phyloP scores from a whole-genome alignment of 1,139 yeast species.

The Hyphopichia fennica region DNA sequence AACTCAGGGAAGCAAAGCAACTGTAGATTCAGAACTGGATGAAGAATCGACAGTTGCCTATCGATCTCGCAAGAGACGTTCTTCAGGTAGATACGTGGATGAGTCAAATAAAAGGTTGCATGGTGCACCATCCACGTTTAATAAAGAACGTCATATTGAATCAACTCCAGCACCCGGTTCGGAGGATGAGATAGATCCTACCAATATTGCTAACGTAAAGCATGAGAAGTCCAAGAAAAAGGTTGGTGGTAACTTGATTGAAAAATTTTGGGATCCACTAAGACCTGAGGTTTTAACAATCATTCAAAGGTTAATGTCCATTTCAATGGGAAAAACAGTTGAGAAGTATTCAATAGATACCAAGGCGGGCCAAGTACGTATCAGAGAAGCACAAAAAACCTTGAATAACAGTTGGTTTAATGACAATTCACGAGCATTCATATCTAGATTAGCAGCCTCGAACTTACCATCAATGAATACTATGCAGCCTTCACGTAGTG shows the following conservation, averaged over 20 bases:
- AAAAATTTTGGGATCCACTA: constrained; percentile 36
- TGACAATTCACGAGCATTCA: constrained; percentile 26
- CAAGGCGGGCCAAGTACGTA: constrained; percentile 7
- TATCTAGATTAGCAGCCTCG: constrained; percentile 30
- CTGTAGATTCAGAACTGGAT: too few relatives aligned
- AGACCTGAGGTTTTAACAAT: constrained; percentile 19
- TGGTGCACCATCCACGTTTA: too few relatives aligned
- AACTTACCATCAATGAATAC: constrained; percentile 33
- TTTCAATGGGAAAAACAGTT: constrained; percentile 29
- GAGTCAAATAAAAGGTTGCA: too few relatives aligned
- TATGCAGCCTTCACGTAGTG: constrained; percentile 11
- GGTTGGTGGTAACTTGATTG: constrained; percentile 32
- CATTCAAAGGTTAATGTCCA: constrained; percentile 28
- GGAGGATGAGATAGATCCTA: constrained; percentile 13
- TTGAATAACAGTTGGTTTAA: constrained; percentile 32
- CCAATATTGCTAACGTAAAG: constrained; percentile 8
- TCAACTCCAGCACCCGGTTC: not conserved
- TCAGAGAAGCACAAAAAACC: constrained; percentile 28
- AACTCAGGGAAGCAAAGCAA: too few relatives aligned
- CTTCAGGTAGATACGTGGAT: too few relatives aligned
- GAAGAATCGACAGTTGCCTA: too few relatives aligned
- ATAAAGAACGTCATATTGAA: not conserved
- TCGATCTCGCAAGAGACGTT: too few relatives aligned
- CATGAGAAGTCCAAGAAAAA: constrained; percentile 18
- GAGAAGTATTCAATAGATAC: constrained; percentile 22